Percentiles rank a stretch among this genome's conserved stretches.
Evolutionary conservation across 2,329 filamentous ascomycete species (phyloP).

Genomic region (Sphaerulina vaccinii): DNA sequence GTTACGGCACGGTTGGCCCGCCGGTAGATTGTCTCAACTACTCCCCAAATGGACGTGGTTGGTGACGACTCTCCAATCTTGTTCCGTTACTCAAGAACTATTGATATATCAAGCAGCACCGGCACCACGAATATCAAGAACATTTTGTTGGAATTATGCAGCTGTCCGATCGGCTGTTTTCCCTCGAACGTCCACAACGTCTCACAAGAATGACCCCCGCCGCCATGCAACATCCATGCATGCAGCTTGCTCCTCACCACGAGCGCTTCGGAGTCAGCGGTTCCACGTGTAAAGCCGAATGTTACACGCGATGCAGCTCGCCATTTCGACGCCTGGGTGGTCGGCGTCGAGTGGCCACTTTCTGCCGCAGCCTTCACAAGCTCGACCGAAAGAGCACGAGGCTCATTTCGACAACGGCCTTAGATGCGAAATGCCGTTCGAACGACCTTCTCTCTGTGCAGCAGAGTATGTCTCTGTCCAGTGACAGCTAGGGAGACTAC

Average conservation of each 20-base stretch:
- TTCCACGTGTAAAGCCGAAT: constrained; percentile 23
- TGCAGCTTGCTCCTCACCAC: neutral
- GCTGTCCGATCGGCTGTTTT: constrained; percentile 10
- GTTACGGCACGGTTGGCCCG: constrained; percentile 7
- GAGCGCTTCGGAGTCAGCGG: constrained; percentile 15
- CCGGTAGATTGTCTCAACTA: neutral
- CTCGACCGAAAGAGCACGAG: too few relatives aligned
- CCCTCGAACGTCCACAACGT: constrained; percentile 1
- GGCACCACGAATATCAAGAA: neutral
- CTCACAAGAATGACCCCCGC: too few relatives aligned
- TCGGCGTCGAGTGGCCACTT: constrained; percentile 16
- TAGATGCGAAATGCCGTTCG: too few relatives aligned
- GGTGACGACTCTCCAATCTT: too few relatives aligned
- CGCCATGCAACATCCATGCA: too few relatives aligned
- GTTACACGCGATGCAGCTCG: constrained; percentile 7
- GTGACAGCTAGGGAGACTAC: too few relatives aligned
- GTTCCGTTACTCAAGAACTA: constrained; percentile 1
- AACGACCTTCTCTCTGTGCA: too few relatives aligned
- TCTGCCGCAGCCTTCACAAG: constrained; percentile 13
- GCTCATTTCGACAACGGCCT: too few relatives aligned
- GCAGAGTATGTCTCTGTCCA: too few relatives aligned
- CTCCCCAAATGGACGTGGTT: too few relatives aligned
- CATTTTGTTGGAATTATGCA: neutral
- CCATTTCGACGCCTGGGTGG: constrained; percentile 12
- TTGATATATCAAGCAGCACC: neutral